Evolutionary conservation across 169 alveolate species (phyloP), one percentile per base, ranked within the genome.

Genomic region (Cryptosporidium sp.): DNA sequence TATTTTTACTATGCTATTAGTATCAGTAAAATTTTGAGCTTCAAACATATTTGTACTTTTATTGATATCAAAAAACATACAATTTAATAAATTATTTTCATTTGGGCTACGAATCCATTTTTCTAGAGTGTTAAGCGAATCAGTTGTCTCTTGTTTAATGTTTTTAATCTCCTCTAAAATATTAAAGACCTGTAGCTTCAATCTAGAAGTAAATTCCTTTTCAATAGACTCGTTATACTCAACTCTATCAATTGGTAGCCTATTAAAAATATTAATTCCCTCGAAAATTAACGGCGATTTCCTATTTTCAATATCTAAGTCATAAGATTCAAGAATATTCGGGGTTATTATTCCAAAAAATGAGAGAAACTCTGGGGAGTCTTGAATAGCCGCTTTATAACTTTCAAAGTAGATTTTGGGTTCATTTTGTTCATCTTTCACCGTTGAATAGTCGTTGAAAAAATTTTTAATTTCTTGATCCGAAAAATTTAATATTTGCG

Each of bases 281-380:
- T 73, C 86, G 18, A 56, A 73, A 0, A 56, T 51, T 16, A 39
- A 35, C 31, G 42, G 60, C 5, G 21, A 10, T 51, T 62, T 62
- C n/a, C 44, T 53, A 14, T 37, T 21, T 29, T 73, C 86, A 33
- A 60, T 16, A 14, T 71, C 85, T 23, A 71, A 58, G 44, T 73
- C 86, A 53, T 42, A 42, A n/a, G 53, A 73, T 18, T 73, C 89
- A 3, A 31, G 56, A 18, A 80, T 44, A 65, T 45, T 42, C 16
- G 89, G 75, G 21, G 89, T 80, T 37, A 65, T 62, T 42, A 80
- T 80, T 80, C 89, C 89, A 80, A 80, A 80, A 80, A 80, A 65
- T n/a, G 73, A 62, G 6, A 80, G 75, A 33, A 80, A 80, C 48
- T 80, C 89, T 1, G 75, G 69, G 0, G 89, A 80, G 7, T 80